Evolutionary conservation across 2,329 filamentous ascomycete genomes (phyloP).

Genomic region (Neonectria magnoliae): DNA sequence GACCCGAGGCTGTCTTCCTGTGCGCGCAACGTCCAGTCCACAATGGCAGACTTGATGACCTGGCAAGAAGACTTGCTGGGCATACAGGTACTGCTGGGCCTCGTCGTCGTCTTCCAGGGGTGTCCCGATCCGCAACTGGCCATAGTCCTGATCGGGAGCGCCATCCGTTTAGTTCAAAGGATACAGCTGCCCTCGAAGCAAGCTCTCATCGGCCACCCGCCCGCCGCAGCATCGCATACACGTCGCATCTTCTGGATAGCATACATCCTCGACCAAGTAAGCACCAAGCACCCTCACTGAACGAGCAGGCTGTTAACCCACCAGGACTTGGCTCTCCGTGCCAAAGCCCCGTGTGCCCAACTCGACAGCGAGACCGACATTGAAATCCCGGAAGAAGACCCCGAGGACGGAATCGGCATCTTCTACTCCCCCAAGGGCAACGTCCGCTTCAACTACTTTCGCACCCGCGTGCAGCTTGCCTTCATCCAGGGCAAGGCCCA

Average conservation of each 20-base stretch:
- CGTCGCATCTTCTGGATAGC: constrained; percentile 50
- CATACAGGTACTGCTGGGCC: constrained; percentile 48
- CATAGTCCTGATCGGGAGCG: constrained; percentile 46
- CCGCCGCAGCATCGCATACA: constrained; percentile 36
- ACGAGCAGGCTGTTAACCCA: not conserved
- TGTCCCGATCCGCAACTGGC: constrained; percentile 45
- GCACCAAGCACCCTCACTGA: not conserved
- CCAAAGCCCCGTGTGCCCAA: constrained; percentile 48
- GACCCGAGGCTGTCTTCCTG: constrained; percentile 37
- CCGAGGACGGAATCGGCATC: constrained; percentile 26
- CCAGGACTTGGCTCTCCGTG: constrained; percentile 49
- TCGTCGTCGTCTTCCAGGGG: constrained; percentile 48
- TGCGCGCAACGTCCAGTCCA: constrained; percentile 45
- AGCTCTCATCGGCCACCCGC: not conserved
- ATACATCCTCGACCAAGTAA: constrained; percentile 47
- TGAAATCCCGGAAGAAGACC: constrained; percentile 30
- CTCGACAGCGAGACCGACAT: constrained; percentile 50
- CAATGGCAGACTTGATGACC: constrained; percentile 46
- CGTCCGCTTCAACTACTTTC: constrained; percentile 28
- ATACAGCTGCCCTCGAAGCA: constrained; percentile 45
- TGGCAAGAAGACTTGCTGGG: constrained; percentile 45
- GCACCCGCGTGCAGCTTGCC: constrained; percentile 27
- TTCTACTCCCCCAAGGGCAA: constrained; percentile 12
- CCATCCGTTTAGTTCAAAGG: constrained; percentile 47
- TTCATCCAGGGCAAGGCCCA: constrained; percentile 34